Conservation (phyloP, 2,329 filamentous ascomycete genomes). For the Aspergillus fijiensis region DNA sequence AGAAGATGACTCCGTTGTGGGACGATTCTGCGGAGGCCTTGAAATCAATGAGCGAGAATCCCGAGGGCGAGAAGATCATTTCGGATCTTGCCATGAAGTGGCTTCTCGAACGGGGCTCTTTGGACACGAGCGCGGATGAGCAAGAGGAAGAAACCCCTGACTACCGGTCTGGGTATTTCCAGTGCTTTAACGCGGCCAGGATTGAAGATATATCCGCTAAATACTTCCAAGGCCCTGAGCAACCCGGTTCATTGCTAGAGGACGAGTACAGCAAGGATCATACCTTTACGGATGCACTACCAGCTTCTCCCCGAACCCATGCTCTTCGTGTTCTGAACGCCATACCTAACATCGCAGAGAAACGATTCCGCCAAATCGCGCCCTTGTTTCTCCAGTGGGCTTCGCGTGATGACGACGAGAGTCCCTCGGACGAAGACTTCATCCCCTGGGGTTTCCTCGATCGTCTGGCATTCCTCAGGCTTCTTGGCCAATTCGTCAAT, state of each 20-base stretch:
- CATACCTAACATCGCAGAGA: constrained; percentile 77
- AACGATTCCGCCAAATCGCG: constrained; percentile 77
- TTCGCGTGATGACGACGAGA: constrained; percentile 51
- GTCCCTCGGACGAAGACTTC: constrained; percentile 23
- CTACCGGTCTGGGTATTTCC: constrained; percentile 59
- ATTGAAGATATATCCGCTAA: constrained; percentile 55
- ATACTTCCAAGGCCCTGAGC: constrained; percentile 54
- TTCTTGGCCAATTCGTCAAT: constrained; percentile 85
- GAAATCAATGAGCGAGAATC: constrained; percentile 69
- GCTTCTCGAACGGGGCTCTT: constrained; percentile 53
- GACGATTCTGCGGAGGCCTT: constrained; percentile 76
- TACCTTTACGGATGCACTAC: constrained; percentile 27
- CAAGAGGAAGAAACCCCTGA: constrained; percentile 27
- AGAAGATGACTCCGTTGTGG: constrained; percentile 82
- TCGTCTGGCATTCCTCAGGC: constrained; percentile 74
- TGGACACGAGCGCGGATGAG: constrained; percentile 22
- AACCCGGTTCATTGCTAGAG: constrained; percentile 60
- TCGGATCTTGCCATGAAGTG: constrained; percentile 74
- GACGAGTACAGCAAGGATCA: constrained; percentile 66
- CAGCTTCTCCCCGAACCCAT: constrained; percentile 64
- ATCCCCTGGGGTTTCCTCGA: constrained; percentile 58
- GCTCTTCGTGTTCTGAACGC: constrained; percentile 75
- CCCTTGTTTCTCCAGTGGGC: constrained; percentile 84
- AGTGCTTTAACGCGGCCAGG: constrained; percentile 72
- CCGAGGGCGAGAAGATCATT: constrained; percentile 70